Evolutionary conservation across 2,329 filamentous ascomycete genomes (phyloP).

Genomic region (Pseudogymnoascus sp.): DNA sequence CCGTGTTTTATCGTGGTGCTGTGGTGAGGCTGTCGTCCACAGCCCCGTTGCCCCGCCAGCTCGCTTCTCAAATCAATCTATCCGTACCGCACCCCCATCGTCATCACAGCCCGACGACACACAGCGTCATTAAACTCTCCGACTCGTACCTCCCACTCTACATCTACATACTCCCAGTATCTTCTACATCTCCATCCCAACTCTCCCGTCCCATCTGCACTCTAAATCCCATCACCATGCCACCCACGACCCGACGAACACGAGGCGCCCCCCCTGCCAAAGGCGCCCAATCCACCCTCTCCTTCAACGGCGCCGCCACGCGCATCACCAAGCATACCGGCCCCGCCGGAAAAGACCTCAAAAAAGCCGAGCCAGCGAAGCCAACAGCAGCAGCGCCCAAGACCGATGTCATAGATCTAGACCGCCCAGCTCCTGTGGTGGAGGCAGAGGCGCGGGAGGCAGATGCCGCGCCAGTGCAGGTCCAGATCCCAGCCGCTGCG

Average conservation of each 20-base stretch:
- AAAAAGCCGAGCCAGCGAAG: conserved; percentile 10
- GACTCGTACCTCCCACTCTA: neutral
- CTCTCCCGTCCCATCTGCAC: neutral
- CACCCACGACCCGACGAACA: conserved; percentile 33
- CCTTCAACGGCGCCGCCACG: conserved; percentile 47
- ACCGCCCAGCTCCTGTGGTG: conserved; percentile 13
- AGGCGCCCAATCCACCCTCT: conserved; percentile 47
- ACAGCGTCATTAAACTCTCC: neutral
- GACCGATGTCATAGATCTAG: conserved; percentile 11
- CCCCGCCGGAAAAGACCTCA: neutral
- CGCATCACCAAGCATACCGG: conserved; percentile 48
- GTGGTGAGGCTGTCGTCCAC: neutral
- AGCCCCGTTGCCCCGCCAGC: neutral
- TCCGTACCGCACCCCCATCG: neutral
- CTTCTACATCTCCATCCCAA: neutral
- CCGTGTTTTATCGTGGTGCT: neutral
- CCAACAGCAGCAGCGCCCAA: neutral
- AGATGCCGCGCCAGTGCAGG: neutral
- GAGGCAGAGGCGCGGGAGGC: conserved; percentile 15
- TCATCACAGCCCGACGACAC: conserved; percentile 2
- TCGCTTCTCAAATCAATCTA: neutral
- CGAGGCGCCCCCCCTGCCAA: conserved; percentile 28
- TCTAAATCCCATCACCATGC: conserved; percentile 27
- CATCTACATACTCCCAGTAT: neutral
- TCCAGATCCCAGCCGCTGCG: neutral